Percentiles rank a stretch among this genome's conserved stretches.
These are phyloP conservation scores for Fusarium solani-melongenae DNA, from an alignment of 2,329 filamentous ascomycete genomes.

Conservation along the genomic window DNA sequence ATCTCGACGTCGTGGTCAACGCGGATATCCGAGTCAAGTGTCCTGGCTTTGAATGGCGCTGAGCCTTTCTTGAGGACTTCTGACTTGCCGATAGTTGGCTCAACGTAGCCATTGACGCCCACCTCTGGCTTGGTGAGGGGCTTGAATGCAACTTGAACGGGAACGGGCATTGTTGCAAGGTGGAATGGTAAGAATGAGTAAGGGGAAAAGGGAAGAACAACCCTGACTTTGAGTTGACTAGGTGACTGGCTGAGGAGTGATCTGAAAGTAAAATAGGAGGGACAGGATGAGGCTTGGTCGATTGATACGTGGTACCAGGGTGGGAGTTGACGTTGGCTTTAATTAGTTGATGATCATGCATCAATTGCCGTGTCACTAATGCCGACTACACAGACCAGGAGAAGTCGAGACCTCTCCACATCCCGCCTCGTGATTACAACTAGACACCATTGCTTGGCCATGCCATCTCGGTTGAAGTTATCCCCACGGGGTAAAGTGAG, in stretches of 20 bases:
- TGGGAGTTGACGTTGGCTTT: neutral
- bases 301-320: neutral
- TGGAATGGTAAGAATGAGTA: neutral
- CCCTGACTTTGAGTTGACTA: neutral
- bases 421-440: neutral
- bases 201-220: too few relatives aligned
- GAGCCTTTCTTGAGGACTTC: conserved; percentile 35
- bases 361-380: neutral
- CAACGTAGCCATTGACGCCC: conserved; percentile 34
- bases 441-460: neutral
- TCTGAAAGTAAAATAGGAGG: neutral
- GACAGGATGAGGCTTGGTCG: neutral
- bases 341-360: neutral
- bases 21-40: conserved; percentile 34
- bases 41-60: conserved; percentile 30
- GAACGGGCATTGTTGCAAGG: conserved; percentile 26
- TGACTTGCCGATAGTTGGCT: conserved; percentile 28
- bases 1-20: conserved; percentile 40
- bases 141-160: conserved; percentile 39
- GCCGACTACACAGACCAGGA: neutral
- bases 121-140: conserved; percentile 33
- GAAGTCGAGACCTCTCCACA: neutral
- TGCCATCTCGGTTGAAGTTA: conserved; percentile 10
- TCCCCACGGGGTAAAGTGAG: conserved; percentile 21
- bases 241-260: neutral